Evolutionary conservation across 2,329 filamentous ascomycete species (phyloP).

Genomic region (Phialophora tarda): DNA sequence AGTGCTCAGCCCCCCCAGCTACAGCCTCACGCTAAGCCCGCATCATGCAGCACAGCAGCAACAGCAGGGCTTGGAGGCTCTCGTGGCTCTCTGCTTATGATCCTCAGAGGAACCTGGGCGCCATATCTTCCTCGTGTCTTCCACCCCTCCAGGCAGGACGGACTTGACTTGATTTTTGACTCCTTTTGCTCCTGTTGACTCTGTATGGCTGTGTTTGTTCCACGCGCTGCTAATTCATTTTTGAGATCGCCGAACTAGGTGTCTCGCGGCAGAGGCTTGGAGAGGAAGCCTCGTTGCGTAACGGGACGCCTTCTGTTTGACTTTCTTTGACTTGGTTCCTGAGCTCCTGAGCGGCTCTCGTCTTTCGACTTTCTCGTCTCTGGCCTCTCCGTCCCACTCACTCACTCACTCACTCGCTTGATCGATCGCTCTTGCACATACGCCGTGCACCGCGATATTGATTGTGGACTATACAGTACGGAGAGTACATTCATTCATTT

Average conservation of each 20-base stretch:
- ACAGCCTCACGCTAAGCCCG: constrained; percentile 28
- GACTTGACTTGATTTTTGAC: no score
- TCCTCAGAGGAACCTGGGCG: background rate
- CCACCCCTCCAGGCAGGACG: no score
- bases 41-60: background rate
- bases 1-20: constrained; percentile 14
- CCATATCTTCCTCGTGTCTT: background rate
- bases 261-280: background rate
- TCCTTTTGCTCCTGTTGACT: background rate
- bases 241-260: background rate
- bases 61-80: background rate
- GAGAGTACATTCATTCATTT: background rate
- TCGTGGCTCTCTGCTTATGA: background rate
- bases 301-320: background rate
- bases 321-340: background rate
- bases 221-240: background rate
- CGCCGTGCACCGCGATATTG: background rate
- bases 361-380: background rate
- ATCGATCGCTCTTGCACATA: background rate
- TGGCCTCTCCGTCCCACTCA: background rate
- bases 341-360: background rate
- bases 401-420: background rate
- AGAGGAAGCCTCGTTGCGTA: constrained; percentile 1
- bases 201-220: background rate
- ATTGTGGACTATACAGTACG: background rate